These are phyloP conservation scores for Hordeum pubiflorum DNA, from an alignment of 202 grass and related monocot species.

Conservation along the genomic window DNA sequence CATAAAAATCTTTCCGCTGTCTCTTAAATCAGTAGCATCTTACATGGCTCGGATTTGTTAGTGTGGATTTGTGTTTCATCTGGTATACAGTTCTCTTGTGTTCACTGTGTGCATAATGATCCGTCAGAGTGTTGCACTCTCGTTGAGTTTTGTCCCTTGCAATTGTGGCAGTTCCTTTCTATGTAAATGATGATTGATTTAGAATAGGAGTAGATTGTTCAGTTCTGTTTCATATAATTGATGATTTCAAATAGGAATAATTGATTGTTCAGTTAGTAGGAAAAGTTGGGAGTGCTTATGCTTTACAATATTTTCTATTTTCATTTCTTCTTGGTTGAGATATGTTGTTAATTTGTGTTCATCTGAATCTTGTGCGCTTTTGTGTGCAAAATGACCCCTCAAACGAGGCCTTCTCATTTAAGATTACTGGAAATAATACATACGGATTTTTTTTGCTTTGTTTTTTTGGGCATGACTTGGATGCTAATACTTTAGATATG, in stretches of 20 bases:
- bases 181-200: no score
- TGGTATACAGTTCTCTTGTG: neutral
- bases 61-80: neutral
- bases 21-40: neutral
- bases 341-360: neutral
- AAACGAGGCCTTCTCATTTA: no score
- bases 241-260: neutral
- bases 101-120: neutral
- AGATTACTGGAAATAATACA: no score
- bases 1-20: neutral
- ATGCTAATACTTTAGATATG: no score
- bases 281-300: neutral
- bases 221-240: no score
- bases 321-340: neutral
- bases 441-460: no score
- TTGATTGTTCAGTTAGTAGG: neutral
- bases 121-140: neutral
- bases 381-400: no score
- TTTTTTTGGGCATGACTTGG: no score
- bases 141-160: neutral
- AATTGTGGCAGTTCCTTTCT: neutral
- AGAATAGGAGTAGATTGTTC: no score
- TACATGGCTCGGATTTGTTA: neutral
- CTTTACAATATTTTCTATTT: neutral
- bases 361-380: neutral